Evolutionary conservation across 345 rosid species (phyloP).

Genomic region (Eucalyptus decipiens): DNA sequence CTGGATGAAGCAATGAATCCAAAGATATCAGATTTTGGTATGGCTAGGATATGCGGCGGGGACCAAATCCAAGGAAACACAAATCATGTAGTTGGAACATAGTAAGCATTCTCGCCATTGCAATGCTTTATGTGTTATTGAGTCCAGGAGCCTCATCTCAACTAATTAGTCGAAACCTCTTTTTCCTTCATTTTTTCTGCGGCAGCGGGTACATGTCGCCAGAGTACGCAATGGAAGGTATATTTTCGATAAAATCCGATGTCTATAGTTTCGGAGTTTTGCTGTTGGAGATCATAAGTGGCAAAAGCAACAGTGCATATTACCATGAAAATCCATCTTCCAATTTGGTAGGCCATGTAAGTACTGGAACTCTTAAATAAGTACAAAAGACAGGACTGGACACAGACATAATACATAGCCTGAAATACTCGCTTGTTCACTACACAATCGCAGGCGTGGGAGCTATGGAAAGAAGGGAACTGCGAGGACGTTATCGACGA

Average conservation of each 20-base stretch:
- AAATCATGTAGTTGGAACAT: conserved; percentile 53
- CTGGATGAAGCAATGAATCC: conserved; percentile 40
- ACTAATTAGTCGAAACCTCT: neutral
- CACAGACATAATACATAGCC: neutral
- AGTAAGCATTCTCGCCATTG: conserved; percentile 11
- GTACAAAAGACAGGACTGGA: neutral
- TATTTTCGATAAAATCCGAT: conserved; percentile 58
- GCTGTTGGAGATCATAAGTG: conserved; percentile 48
- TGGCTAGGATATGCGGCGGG: conserved; percentile 46
- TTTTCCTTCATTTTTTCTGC: neutral
- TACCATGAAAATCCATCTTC: conserved; percentile 4
- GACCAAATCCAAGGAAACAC: conserved; percentile 43
- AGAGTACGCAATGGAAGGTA: conserved; percentile 54
- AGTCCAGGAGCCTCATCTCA: neutral
- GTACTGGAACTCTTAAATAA: neutral
- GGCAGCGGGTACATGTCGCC: conserved; percentile 83
- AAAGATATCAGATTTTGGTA: conserved; percentile 62
- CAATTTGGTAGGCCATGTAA: conserved; percentile 46
- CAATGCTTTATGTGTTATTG: neutral
- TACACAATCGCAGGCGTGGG: conserved; percentile 32
- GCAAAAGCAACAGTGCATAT: conserved; percentile 17
- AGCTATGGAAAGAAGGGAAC: conserved; percentile 21
- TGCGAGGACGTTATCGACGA: conserved; percentile 16
- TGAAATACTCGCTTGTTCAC: neutral
- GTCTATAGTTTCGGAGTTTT: conserved; percentile 65